phyloP scores from a whole-genome alignment of 2,329 filamentous ascomycete species.

The Dactylellina sp. region DNA sequence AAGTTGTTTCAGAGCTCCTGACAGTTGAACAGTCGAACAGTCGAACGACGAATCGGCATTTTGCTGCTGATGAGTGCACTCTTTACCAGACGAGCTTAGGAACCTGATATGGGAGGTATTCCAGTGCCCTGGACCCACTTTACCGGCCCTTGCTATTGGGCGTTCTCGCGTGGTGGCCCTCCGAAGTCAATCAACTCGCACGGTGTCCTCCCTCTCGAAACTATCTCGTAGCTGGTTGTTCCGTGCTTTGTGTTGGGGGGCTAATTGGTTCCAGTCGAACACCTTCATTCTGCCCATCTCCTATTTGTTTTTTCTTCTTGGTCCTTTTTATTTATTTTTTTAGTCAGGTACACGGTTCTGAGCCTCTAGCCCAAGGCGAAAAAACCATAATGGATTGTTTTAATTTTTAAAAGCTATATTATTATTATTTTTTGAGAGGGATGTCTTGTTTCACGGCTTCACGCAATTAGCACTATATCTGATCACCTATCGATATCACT shows the following conservation, averaged over 20 bases:
- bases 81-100: constrained; percentile 28
- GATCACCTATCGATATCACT: constrained; percentile 6
- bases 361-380: neutral
- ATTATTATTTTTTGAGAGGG: too few species aligned
- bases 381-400: too few species aligned
- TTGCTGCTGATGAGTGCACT: constrained; percentile 5
- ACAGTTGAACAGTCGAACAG: constrained; percentile 38
- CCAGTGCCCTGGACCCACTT: constrained; percentile 32
- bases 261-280: constrained; percentile 25
- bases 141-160: constrained; percentile 26
- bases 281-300: constrained; percentile 19
- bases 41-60: constrained; percentile 51
- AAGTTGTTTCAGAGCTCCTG: constrained; percentile 51
- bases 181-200: constrained; percentile 42
- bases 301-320: neutral
- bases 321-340: neutral
- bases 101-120: constrained; percentile 9
- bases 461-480: constrained; percentile 32
- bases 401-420: too few species aligned
- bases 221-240: constrained; percentile 29
- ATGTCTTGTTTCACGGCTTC: constrained; percentile 20
- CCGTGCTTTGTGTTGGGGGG: constrained; percentile 49
- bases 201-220: neutral
- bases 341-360: constrained; percentile 11
- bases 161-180: constrained; percentile 37